A percentile compares a stretch with the other conserved stretches of the same genome.
Conservation (phyloP, 1,139 yeast genomes). For the Debaryomyces sp. region DNA sequence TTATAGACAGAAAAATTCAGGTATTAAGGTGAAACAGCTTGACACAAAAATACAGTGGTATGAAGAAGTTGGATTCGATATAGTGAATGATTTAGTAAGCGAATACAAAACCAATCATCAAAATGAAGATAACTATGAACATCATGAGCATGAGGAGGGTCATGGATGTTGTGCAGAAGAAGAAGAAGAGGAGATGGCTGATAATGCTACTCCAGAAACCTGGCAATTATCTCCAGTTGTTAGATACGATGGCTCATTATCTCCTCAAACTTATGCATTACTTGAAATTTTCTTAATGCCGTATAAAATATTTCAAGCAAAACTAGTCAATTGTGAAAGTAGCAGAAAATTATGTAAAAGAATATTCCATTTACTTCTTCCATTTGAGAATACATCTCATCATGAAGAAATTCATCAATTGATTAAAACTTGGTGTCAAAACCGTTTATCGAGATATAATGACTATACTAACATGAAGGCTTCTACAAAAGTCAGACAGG, state of each 20-base stretch:
- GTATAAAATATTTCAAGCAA: conserved; percentile 23
- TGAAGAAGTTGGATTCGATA: conserved; percentile 52
- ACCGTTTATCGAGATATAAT: conserved; percentile 5
- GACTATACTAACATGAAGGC: not conserved
- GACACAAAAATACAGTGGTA: conserved; percentile 64
- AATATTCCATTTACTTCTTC: conserved; percentile 16
- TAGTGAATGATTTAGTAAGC: conserved; percentile 39
- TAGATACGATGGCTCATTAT: conserved; percentile 24
- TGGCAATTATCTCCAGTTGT: conserved; percentile 34
- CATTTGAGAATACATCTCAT: conserved; percentile 9
- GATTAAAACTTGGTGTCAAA: conserved; percentile 24
- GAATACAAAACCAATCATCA: conserved; percentile 14
- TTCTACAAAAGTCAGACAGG: conserved; percentile 10
- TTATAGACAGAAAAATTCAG: conserved; percentile 21
- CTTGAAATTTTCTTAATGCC: conserved; percentile 29
- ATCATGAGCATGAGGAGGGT: conserved; percentile 14
- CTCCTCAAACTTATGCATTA: conserved; percentile 30
- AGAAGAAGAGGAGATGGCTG: conserved; percentile 15
- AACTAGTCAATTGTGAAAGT: not conserved
- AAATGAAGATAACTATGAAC: conserved; percentile 21
- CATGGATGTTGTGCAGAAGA: conserved; percentile 19
- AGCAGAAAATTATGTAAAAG: conserved; percentile 17
- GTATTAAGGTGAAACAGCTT: conserved; percentile 32
- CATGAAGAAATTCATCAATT: conserved; percentile 16
- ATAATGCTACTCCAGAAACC: conserved; percentile 23